A percentile compares a stretch with the other conserved stretches of the same genome.
Evolutionary conservation across 441 rosid species (phyloP).

Genomic region (Populus hybrid): DNA sequence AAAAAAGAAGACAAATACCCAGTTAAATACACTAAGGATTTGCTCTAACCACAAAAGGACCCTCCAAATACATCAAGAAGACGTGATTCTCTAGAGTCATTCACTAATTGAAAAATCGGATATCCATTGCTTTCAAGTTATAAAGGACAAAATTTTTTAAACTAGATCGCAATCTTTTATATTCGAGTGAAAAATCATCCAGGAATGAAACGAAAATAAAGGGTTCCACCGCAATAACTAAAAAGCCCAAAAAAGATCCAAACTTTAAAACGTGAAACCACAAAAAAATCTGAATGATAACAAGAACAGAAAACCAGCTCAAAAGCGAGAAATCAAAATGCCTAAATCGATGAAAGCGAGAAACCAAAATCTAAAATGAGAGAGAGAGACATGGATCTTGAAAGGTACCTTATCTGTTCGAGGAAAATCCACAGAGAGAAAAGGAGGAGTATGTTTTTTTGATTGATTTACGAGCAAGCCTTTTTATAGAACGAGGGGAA

Average conservation of each 20-base stretch:
- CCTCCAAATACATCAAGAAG: background rate
- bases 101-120: background rate
- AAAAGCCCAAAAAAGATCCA: conserved; percentile 10
- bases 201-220: background rate
- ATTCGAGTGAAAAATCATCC: background rate
- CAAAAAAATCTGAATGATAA: background rate
- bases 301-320: background rate
- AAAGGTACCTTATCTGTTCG: background rate
- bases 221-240: background rate
- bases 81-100: background rate
- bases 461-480: background rate
- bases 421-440: background rate
- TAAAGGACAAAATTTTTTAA: too few relatives aligned
- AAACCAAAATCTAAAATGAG: background rate
- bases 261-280: background rate
- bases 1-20: background rate
- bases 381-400: background rate
- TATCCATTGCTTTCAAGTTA: background rate
- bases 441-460: background rate
- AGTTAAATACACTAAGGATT: background rate
- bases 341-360: background rate
- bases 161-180: background rate
- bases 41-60: background rate
- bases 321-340: background rate
- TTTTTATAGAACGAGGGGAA: background rate